phyloP scores from a whole-genome alignment of 176 grass and related monocot genomes.

The Triticum urartu region DNA sequence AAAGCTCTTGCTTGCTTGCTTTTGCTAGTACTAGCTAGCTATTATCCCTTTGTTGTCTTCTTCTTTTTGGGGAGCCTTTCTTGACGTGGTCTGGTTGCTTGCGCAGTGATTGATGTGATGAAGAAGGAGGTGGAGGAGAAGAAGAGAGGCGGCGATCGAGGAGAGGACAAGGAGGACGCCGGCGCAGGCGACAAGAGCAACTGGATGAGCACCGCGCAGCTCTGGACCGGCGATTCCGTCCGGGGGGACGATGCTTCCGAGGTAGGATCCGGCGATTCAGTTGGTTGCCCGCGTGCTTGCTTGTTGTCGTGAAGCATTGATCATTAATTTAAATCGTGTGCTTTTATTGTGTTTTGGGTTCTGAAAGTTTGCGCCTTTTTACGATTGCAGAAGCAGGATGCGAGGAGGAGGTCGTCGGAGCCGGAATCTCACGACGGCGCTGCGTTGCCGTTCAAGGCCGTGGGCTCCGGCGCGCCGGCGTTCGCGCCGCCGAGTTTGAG shows the following conservation, averaged over 20 bases:
- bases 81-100: conserved; percentile 13
- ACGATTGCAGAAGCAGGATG: conserved; percentile 38
- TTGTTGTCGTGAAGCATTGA: background rate
- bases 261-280: conserved; percentile 10
- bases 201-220: conserved; percentile 95
- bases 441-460: conserved; percentile 43
- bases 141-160: conserved; percentile 16
- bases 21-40: background rate
- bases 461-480: conserved; percentile 33
- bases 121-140: conserved; percentile 58
- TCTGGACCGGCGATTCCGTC: conserved; percentile 64
- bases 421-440: background rate
- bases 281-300: background rate
- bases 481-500: conserved; percentile 32
- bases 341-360: background rate
- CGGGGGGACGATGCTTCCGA: conserved; percentile 17
- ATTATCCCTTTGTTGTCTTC: background rate
- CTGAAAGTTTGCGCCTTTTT: conserved; percentile 18
- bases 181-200: conserved; percentile 63
- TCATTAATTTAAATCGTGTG: background rate
- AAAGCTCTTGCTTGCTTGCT: background rate
- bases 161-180: conserved; percentile 23
- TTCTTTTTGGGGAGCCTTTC: conserved; percentile 15
- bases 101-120: conserved; percentile 77
- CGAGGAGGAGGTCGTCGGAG: conserved; percentile 21